Base-by-base conservation (phyloP, 345 rosid species). In the Ceriops zippeliana region DNA sequence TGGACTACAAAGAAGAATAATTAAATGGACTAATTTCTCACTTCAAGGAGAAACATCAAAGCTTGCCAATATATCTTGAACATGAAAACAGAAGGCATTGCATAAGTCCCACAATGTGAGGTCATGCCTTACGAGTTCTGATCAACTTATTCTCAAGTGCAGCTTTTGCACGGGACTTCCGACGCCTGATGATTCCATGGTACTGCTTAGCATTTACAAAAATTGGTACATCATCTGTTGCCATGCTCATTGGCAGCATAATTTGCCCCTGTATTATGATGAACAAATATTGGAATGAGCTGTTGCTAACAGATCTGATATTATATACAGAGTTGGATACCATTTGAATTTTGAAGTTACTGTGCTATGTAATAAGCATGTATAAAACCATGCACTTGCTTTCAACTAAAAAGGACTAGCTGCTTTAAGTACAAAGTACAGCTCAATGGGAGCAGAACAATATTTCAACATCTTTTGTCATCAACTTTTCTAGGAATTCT, bases 121-220 rank as follows among this genome's bases (percentile, higher is more conserved):
- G 74, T 0, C 51, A 19, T 87, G 91, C 99, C 96, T 91, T 91
- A 19, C 96, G 92, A 62, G 64, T 59, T 67, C 67, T 80, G 52
- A 73, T 74, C 8, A 59, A 3, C 75, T 76, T 95, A 63, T 88
- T 91, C 82, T 81, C 76, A 28, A 88, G 70, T 24, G 82, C 88
- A 63, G 99, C 93, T 82, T 88, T 95, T 53, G 93, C 96, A 71
- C 98, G 99, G 15, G 89, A 89, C 70, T 87, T 80, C 42, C 98
- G 79, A 32, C 98, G 89, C 87, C 96, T 90, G 28, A 91, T 75
- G 86, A 95, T 95, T 63, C 89, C 99, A 79, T 91, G 89, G 75
- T 95, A 91, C 76, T 95, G 99, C 83, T 95, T 95, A 59, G 99
- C 88, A 77, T 95, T 95, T 28, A 95, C 99, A 72, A 78, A 91